Evolutionary conservation across 148 eudicot species (phyloP).

Genomic region (Persicaria tinctoria): DNA sequence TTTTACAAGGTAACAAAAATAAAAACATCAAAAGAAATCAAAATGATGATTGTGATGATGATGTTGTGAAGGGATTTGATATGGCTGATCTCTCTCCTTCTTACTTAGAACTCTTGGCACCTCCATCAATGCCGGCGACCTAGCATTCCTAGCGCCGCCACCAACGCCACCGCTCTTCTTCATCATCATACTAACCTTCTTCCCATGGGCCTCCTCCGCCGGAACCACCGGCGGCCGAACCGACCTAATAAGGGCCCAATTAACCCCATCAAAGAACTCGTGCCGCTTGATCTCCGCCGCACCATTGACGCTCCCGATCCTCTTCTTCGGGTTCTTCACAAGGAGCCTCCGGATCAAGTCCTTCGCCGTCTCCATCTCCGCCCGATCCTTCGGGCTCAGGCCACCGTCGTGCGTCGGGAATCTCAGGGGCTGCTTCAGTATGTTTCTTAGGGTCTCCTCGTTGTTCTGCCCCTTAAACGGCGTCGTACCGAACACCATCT

Average conservation of each 20-base stretch:
- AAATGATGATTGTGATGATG: slow-evolving; percentile 31
- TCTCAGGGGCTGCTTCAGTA: slow-evolving; percentile 35
- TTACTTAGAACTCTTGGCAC: slow-evolving; percentile 51
- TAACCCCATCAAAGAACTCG: slow-evolving; percentile 75
- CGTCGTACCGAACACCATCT: slow-evolving; percentile 35
- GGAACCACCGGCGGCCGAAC: slow-evolving; percentile 78
- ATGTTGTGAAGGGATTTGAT: slow-evolving; percentile 38
- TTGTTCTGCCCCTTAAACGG: slow-evolving; percentile 44
- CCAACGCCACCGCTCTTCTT: slow-evolving; percentile 19
- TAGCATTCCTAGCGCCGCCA: background rate
- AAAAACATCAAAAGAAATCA: slow-evolving; percentile 47
- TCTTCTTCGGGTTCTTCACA: slow-evolving; percentile 70
- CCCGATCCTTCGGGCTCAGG: slow-evolving; percentile 43
- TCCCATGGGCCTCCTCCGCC: slow-evolving; percentile 31
- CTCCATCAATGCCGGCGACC: background rate
- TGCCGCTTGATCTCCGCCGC: slow-evolving; percentile 68
- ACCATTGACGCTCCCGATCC: slow-evolving; percentile 67
- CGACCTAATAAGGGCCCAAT: slow-evolving; percentile 86
- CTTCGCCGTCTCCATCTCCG: slow-evolving; percentile 54
- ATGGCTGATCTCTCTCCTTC: slow-evolving; percentile 69
- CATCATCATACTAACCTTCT: slow-evolving; percentile 10
- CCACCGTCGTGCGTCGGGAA: slow-evolving; percentile 18
- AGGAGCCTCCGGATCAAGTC: slow-evolving; percentile 59
- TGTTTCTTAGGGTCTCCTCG: slow-evolving; percentile 35
- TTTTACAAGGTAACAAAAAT: background rate